These are phyloP conservation scores for Lagenidium giganteum DNA, from an alignment of 352 stramenopile species.

Conservation along the genomic window DNA sequence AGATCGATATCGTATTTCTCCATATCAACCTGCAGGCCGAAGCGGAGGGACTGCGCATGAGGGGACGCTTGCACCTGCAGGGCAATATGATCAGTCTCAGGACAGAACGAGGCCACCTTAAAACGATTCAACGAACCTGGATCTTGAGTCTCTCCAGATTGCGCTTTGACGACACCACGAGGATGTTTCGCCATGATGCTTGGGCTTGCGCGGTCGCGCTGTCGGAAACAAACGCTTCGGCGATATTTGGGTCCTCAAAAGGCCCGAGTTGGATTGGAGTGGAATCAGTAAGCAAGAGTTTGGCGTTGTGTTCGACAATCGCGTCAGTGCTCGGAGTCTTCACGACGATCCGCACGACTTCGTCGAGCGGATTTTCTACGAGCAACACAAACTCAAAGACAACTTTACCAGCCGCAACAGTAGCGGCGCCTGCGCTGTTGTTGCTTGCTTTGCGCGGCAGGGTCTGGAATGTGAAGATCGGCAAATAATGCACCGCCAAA, in stretches of 20 bases:
- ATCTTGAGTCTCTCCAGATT: constrained; percentile 16
- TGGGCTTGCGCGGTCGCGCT: constrained; percentile 9
- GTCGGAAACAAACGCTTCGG: constrained; percentile 51
- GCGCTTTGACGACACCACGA: constrained; percentile 38
- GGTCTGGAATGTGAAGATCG: constrained; percentile 65
- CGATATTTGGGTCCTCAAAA: constrained; percentile 83
- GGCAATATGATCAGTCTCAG: background rate
- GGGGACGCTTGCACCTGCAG: background rate
- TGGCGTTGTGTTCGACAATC: constrained; percentile 12
- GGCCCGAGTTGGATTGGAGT: constrained; percentile 61
- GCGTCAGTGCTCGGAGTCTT: background rate
- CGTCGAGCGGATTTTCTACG: constrained; percentile 81
- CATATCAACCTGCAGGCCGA: constrained; percentile 54
- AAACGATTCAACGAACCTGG: constrained; percentile 3
- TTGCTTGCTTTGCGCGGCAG: constrained; percentile 25
- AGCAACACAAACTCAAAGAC: constrained; percentile 52
- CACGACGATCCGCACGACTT: constrained; percentile 52
- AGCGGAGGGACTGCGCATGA: constrained; percentile 17
- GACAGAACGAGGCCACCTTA: background rate
- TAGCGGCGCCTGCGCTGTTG: too few relatives aligned
- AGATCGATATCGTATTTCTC: constrained; percentile 59
- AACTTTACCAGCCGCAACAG: too few relatives aligned
- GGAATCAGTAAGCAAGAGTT: constrained; percentile 46
- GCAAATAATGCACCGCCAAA: constrained; percentile 68
- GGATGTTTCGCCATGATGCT: constrained; percentile 29